Conservation (phyloP, 345 rosid species). For the Bruguiera gymnorhiza region DNA sequence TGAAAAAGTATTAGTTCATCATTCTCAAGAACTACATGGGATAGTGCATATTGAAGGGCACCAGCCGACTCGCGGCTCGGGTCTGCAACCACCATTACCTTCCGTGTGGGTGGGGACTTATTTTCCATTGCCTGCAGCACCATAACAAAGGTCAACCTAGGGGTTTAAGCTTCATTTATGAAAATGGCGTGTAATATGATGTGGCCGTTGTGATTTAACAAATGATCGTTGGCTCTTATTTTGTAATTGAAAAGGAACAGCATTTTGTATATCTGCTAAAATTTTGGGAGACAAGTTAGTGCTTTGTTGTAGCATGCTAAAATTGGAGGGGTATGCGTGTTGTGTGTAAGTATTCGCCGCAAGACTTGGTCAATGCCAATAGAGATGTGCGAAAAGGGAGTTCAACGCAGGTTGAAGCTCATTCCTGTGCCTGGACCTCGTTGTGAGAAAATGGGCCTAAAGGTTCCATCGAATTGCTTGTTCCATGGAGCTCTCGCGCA, state of each 20-base stretch:
- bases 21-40: slow-evolving; percentile 58
- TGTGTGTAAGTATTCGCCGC: not conserved
- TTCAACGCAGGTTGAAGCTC: no score
- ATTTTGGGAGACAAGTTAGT: not conserved
- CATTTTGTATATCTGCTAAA: not conserved
- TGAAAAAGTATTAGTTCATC: slow-evolving; percentile 67
- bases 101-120: slow-evolving; percentile 31
- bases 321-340: slow-evolving; percentile 1
- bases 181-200: not conserved
- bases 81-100: slow-evolving; percentile 73
- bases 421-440: no score
- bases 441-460: no score
- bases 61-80: slow-evolving; percentile 63
- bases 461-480: no score
- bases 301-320: slow-evolving; percentile 10
- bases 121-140: slow-evolving; percentile 24
- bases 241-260: not conserved
- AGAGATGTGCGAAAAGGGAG: not conserved
- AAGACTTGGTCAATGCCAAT: slow-evolving; percentile 15
- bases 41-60: slow-evolving; percentile 66
- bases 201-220: not conserved
- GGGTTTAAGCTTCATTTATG: not conserved
- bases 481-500: no score
- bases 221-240: slow-evolving; percentile 7
- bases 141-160: not conserved